Conservation (phyloP, 352 stramenopile genomes). For the Phytophthora nicotianae region DNA sequence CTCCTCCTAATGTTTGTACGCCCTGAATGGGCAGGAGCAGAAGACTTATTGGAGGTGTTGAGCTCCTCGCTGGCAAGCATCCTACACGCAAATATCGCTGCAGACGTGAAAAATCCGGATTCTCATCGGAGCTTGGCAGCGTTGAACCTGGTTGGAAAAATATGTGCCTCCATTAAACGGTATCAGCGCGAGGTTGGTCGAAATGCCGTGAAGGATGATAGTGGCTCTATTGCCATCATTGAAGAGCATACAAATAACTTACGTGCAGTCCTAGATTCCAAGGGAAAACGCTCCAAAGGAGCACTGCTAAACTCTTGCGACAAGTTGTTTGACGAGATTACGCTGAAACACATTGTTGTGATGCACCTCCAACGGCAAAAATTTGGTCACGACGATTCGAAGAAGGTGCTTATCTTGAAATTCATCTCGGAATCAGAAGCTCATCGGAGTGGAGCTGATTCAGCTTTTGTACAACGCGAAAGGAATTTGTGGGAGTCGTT, state of each 20-base stretch:
- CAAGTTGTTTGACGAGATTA: slow-evolving; percentile 21
- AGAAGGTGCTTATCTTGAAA: slow-evolving; percentile 57
- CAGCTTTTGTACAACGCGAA: slow-evolving; percentile 24
- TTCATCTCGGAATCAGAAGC: slow-evolving; percentile 48
- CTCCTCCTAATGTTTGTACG: slow-evolving; percentile 79
- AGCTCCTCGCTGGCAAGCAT: slow-evolving; percentile 72
- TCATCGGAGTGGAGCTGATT: slow-evolving; percentile 8
- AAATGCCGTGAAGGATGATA: slow-evolving; percentile 53
- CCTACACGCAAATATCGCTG: slow-evolving; percentile 54
- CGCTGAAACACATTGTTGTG: slow-evolving; percentile 74
- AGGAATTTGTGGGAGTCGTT: slow-evolving; percentile 55
- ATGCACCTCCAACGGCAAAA: slow-evolving; percentile 51
- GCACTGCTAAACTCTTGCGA: neutral
- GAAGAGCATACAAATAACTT: slow-evolving; percentile 60
- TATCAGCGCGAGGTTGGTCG: slow-evolving; percentile 46
- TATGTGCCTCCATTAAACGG: slow-evolving; percentile 75
- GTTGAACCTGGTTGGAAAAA: slow-evolving; percentile 75
- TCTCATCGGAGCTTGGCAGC: slow-evolving; percentile 69
- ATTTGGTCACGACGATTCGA: slow-evolving; percentile 50
- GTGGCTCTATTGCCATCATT: slow-evolving; percentile 40
- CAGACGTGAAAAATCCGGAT: slow-evolving; percentile 71
- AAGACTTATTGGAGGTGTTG: slow-evolving; percentile 76
- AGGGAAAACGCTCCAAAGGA: slow-evolving; percentile 11
- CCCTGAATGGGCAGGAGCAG: slow-evolving; percentile 79
- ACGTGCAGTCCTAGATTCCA: slow-evolving; percentile 17